Evolutionary conservation across 352 stramenopile species (phyloP).

Genomic region (Peronospora farinosa): DNA sequence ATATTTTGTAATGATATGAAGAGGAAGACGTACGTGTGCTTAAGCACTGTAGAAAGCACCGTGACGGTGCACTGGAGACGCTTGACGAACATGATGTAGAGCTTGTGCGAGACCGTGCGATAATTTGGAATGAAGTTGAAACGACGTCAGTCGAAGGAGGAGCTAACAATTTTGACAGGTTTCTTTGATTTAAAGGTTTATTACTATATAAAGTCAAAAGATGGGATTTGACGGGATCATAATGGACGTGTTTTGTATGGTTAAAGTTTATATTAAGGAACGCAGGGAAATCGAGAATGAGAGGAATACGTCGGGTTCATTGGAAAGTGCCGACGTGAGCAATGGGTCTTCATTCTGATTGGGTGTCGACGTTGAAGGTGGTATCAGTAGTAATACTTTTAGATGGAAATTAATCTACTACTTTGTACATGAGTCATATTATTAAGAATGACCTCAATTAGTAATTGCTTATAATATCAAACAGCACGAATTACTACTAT

Average conservation of each 20-base stretch:
- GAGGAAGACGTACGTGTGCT: constrained; percentile 21
- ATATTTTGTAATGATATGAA: not conserved
- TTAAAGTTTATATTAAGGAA: no score
- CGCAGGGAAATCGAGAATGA: no score
- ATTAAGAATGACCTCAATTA: no score
- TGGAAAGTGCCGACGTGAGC: constrained; percentile 16
- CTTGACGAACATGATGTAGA: constrained; percentile 34
- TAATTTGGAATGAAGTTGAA: constrained; percentile 14
- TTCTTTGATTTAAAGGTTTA: no score
- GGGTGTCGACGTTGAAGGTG: not conserved
- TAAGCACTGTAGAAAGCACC: constrained; percentile 20
- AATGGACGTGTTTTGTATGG: no score
- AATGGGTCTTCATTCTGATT: no score
- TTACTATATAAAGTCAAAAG: not conserved
- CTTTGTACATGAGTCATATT: not conserved
- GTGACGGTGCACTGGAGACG: constrained; percentile 27
- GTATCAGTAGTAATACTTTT: no score
- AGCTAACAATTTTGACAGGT: no score
- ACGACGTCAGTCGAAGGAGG: constrained; percentile 8
- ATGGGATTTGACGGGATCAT: not conserved
- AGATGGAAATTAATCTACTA: not conserved
- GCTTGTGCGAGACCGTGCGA: not conserved
- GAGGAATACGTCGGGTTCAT: constrained; percentile 7
- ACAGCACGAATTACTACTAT: constrained; percentile 63
- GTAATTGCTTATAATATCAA: constrained; percentile 35